Evolutionary conservation across 305 asterid genomes (phyloP), one percentile per base, ranked within the genome.

Genomic region (Fraxinus paxiana): DNA sequence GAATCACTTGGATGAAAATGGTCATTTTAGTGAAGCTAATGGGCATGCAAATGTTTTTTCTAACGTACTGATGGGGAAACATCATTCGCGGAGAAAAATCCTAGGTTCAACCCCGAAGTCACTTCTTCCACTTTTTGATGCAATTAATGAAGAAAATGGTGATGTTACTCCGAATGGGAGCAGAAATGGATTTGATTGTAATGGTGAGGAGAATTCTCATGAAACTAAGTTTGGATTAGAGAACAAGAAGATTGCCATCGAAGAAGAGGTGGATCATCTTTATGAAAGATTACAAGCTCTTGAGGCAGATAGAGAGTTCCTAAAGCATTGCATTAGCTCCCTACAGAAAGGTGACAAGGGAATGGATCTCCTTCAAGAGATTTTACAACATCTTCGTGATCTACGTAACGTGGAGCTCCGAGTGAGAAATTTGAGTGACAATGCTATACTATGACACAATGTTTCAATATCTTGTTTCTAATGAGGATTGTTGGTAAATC

Each of bases 271-370:
- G 30, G 95, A 91, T 85, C 93, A 92, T 86, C 91, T 96, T 41
- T 93, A 91, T 31, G 97, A 90, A 84, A 92, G 98, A 87, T 77
- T 96, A 73, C 98, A 92, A 86, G 98, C 99, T 38, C 97, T 96
- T 30, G 99, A 96, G 84, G 97, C 98, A 4, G 99, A 96, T 73
- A 87, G 93, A 78, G 97, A 92, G 91, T 96, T 96, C 84, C 87
- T 96, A 54, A 94, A 92, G 88, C 97, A 96, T 30, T 96, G 98
- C 92, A 83, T 94, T 20, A 87, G 95, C 83, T 96, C 98, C 41
- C 87, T 96, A 48, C 92, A 90, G 87, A 92, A 96, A 89, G 98
- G 99, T 5, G 98, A 94, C 82, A 96, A 94, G 80, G 99, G 98
- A 12, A 88, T 94, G 90, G 91, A 91, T 88, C 97, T 95, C 78